Evolutionary conservation across 805 yeast genomes (phyloP).

Genomic region (Clavispora vitiphila): DNA sequence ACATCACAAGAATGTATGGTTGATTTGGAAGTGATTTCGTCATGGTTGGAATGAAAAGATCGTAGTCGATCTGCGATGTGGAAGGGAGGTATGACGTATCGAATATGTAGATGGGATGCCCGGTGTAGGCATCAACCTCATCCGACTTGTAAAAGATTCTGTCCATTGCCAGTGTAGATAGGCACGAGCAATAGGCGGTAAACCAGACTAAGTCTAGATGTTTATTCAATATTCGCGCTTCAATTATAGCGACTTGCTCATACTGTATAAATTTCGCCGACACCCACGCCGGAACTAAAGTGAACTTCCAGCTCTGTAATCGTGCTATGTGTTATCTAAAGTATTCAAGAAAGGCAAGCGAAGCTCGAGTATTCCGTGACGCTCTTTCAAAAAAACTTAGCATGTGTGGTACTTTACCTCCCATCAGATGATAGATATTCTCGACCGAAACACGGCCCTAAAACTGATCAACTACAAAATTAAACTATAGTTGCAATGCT

Average conservation of each 20-base stretch:
- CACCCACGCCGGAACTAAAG: too few relatives aligned
- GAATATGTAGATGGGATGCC: slow-evolving; percentile 68
- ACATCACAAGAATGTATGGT: slow-evolving; percentile 64
- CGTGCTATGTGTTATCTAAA: too few relatives aligned
- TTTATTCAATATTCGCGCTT: neutral
- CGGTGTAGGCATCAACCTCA: slow-evolving; percentile 59
- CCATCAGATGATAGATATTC: too few relatives aligned
- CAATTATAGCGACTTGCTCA: neutral
- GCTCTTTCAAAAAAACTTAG: too few relatives aligned
- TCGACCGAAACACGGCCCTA: too few relatives aligned
- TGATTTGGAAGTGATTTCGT: slow-evolving; percentile 54
- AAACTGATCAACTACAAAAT: too few relatives aligned
- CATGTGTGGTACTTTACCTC: too few relatives aligned
- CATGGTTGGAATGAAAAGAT: slow-evolving; percentile 54
- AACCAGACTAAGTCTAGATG: neutral
- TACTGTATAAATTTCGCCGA: neutral
- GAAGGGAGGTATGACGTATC: slow-evolving; percentile 80
- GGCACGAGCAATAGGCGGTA: neutral
- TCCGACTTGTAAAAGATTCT: slow-evolving; percentile 54
- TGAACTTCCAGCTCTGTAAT: too few relatives aligned
- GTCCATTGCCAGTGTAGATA: slow-evolving; percentile 23
- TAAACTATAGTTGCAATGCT: too few relatives aligned
- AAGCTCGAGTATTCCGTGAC: too few relatives aligned
- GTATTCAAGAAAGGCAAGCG: too few relatives aligned
- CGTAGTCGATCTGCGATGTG: slow-evolving; percentile 38